A percentile compares a stretch with the other conserved stretches of the same genome.
These are phyloP conservation scores for Symmetrospora coprosmae DNA, from an alignment of 768 basidiomycete genomes.

Conservation along the genomic window DNA sequence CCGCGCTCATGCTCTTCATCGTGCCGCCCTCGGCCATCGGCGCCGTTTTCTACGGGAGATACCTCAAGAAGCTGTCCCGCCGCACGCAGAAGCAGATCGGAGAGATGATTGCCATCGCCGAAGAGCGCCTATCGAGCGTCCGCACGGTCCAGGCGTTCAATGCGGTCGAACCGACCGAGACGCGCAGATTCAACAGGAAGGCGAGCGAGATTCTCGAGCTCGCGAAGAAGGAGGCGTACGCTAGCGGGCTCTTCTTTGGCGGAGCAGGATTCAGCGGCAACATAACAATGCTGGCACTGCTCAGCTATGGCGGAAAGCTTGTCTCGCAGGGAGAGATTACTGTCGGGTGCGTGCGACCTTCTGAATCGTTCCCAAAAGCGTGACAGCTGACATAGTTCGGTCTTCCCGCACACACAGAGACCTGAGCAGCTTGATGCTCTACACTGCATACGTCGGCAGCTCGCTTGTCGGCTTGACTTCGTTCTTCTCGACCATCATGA, in stretches of 20 bases:
- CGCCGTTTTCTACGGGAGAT: conserved; percentile 88
- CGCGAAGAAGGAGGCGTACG: conserved; percentile 72
- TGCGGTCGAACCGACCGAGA: conserved; percentile 57
- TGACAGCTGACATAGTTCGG: background rate
- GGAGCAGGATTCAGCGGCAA: conserved; percentile 46
- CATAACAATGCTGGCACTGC: conserved; percentile 66
- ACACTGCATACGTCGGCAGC: conserved; percentile 74
- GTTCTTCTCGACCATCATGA: conserved; percentile 71
- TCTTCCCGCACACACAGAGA: conserved; percentile 39
- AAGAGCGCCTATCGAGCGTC: conserved; percentile 73
- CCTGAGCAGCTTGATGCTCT: conserved; percentile 70
- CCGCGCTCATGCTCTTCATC: conserved; percentile 77
- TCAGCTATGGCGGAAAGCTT: conserved; percentile 86
- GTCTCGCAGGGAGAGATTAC: conserved; percentile 77
- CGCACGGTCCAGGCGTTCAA: conserved; percentile 87
- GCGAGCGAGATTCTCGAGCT: conserved; percentile 53
- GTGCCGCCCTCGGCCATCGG: conserved; percentile 54
- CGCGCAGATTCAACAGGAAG: conserved; percentile 54
- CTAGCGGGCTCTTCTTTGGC: conserved; percentile 67
- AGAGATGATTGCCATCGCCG: conserved; percentile 49
- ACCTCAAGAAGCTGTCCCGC: conserved; percentile 78
- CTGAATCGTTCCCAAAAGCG: background rate
- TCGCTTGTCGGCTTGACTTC: conserved; percentile 45
- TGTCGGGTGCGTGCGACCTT: conserved; percentile 56
- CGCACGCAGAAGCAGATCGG: conserved; percentile 57